Percentiles rank a stretch among this genome's conserved stretches.
Conservation (phyloP, 1,284 basidiomycete species). For the Malassezia pachydermatis region DNA sequence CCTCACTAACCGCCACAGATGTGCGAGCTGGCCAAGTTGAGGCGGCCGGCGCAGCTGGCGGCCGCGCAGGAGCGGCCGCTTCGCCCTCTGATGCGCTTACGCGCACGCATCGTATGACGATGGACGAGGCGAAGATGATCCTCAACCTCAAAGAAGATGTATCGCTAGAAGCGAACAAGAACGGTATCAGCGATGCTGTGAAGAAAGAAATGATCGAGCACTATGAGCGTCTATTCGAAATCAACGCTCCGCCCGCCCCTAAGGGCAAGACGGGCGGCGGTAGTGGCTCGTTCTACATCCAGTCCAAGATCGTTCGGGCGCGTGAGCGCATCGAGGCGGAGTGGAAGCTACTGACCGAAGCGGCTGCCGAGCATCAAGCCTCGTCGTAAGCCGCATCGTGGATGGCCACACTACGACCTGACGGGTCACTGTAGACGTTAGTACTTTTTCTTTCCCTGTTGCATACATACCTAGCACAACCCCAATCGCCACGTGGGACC, state of each 20-base stretch:
- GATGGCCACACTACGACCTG: slow-evolving; percentile 85
- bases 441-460: neutral
- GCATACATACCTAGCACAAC: slow-evolving; percentile 56
- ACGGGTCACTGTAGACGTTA: slow-evolving; percentile 61
- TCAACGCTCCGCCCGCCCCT: slow-evolving; percentile 54
- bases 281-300: slow-evolving; percentile 59
- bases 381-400: slow-evolving; percentile 75
- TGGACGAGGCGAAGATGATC: slow-evolving; percentile 90
- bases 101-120: slow-evolving; percentile 76
- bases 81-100: slow-evolving; percentile 48
- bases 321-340: slow-evolving; percentile 88
- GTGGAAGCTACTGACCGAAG: slow-evolving; percentile 36
- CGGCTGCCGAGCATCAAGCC: slow-evolving; percentile 2
- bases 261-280: slow-evolving; percentile 44
- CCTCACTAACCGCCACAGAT: slow-evolving; percentile 53
- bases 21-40: slow-evolving; percentile 65
- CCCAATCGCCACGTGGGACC: slow-evolving; percentile 73
- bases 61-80: slow-evolving; percentile 39
- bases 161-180: slow-evolving; percentile 19
- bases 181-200: slow-evolving; percentile 22
- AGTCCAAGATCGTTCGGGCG: slow-evolving; percentile 90
- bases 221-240: slow-evolving; percentile 89
- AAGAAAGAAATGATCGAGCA: slow-evolving; percentile 51
- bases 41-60: slow-evolving; percentile 51
- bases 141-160: slow-evolving; percentile 70